Evolutionary conservation across 73 alveolate genomes (phyloP).

Genomic region (Uronychia binucleata): DNA sequence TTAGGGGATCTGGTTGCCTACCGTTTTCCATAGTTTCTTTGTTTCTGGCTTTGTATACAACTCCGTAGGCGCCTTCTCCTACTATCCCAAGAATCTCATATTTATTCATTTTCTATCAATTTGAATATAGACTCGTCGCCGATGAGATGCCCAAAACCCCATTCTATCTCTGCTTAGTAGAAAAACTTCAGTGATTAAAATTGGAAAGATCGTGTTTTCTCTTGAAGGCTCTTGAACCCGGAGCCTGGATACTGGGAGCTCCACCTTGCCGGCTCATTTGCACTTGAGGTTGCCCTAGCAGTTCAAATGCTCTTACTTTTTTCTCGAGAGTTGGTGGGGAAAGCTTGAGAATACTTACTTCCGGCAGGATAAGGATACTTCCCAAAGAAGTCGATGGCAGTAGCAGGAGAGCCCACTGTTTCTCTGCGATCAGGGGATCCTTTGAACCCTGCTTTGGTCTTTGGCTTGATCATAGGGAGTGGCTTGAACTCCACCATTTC

Average conservation of each 20-base stretch:
- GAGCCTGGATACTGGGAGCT: neutral
- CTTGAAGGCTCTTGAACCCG: neutral
- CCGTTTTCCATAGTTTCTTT: constrained; percentile 79
- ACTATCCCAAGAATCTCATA: constrained; percentile 75
- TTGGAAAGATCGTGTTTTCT: neutral
- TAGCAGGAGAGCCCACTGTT: neutral
- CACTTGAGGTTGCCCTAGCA: neutral
- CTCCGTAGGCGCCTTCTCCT: constrained; percentile 86
- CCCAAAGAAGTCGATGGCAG: neutral
- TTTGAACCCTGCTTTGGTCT: neutral
- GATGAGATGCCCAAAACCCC: too few relatives aligned
- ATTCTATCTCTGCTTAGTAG: too few relatives aligned
- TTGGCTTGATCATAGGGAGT: neutral
- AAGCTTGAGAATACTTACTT: neutral
- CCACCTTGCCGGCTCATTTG: neutral
- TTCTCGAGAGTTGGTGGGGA: neutral
- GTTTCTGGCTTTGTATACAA: constrained; percentile 74
- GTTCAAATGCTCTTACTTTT: neutral
- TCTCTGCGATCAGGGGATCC: neutral
- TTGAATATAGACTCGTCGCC: neutral
- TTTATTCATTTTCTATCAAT: constrained; percentile 66
- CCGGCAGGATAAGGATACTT: neutral
- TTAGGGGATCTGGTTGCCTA: neutral
- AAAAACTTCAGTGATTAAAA: neutral
- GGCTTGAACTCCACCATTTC: neutral